Evolutionary conservation across 176 grass and related monocot genomes (phyloP), one percentile per base, ranked within the genome.

Genomic region (Canna indica): DNA sequence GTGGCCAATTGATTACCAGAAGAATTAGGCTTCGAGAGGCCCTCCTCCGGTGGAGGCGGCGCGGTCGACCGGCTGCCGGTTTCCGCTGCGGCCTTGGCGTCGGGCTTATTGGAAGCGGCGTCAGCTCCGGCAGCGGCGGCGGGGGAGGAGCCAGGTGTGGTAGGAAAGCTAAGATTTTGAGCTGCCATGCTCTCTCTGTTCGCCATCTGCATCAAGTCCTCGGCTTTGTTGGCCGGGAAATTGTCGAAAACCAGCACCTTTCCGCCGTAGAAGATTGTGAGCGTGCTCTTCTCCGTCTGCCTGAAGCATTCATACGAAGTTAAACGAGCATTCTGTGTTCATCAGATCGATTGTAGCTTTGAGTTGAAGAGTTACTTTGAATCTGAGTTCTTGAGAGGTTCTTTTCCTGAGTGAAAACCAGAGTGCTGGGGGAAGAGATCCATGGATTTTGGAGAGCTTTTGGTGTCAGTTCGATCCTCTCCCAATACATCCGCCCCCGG

Each of bases 121-220:
- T 30, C 29, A 62, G 59, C 59, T 62, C 59, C 59, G 30, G 14
- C 59, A 58, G 54, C 54, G 11, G 54, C 54, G 6, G 30, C 16
- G 59, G 59, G 11, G 14, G 59, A n/a, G 6, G 30, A 5, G 59
- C 7, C 29, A 32, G 30, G 67, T n/a, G 39, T 47, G 31, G 62
- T 36, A 41, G 67, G 18, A 0, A 69, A 69, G 27, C 41, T 46
- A 26, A 69, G 26, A 54, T 24, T 71, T 54, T 35, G 69, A 36
- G 69, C 69, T n/a, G 69, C 17, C 5, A 54, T 4, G 48, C 48
- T 56, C 70, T 57, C 70, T 31, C 57, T 72, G 18, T 3, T 72
- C 11, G 70, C 70, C 70, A 52, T 72, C 70, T 72, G 30, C 70
- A 72, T 72, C 48, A 72, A 28, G 36, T 72, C 31, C 48, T 56